These are phyloP conservation scores for Fragaria vesca DNA, from an alignment of 306 rosid genomes.

Conservation along the genomic window DNA sequence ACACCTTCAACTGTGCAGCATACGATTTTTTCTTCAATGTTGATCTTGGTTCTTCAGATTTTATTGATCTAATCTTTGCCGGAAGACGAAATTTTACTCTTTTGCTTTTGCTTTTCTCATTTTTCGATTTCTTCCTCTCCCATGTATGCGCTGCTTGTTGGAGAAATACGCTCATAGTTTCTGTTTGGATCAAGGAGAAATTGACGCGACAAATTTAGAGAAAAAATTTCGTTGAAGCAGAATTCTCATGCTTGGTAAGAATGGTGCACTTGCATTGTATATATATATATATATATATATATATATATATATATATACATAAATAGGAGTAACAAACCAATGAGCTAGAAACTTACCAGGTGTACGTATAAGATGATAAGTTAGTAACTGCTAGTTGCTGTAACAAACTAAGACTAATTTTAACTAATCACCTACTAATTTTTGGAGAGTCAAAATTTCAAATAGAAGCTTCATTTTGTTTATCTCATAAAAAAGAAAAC, in stretches of 20 bases:
- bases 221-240: constrained; percentile 1
- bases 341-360: background rate
- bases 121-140: background rate
- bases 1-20: background rate
- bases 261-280: background rate
- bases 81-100: background rate
- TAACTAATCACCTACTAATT: background rate
- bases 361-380: background rate
- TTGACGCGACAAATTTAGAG: background rate
- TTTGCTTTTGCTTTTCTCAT: background rate
- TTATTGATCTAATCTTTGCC: background rate
- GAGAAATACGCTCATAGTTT: background rate
- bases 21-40: background rate
- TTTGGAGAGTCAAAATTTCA: background rate
- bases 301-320: background rate
- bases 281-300: background rate
- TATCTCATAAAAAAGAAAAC: too few species aligned
- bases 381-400: background rate
- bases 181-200: background rate
- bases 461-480: background rate
- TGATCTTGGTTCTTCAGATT: background rate
- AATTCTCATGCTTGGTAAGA: background rate
- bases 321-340: background rate
- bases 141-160: background rate
- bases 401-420: background rate